phyloP scores from a whole-genome alignment of 202 grass and related monocot genomes.

The Schoenoplectus triqueter region DNA sequence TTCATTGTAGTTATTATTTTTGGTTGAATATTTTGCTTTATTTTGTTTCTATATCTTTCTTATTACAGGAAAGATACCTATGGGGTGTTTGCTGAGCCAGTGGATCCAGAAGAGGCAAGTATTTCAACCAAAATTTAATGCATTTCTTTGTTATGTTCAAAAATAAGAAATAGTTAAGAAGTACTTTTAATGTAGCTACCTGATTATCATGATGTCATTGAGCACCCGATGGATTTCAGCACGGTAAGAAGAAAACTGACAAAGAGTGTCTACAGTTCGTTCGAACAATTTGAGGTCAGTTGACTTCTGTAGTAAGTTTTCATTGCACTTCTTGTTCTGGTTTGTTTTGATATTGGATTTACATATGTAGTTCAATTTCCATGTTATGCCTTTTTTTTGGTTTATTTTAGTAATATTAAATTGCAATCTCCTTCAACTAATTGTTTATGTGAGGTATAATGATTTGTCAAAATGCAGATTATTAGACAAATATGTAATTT shows the following conservation, averaged over 20 bases:
- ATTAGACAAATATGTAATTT: background rate
- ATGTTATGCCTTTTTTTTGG: constrained; percentile 23
- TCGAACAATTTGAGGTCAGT: constrained; percentile 95
- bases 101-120: constrained; percentile 84
- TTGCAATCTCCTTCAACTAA: background rate
- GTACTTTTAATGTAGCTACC: constrained; percentile 63
- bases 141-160: background rate
- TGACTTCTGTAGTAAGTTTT: background rate
- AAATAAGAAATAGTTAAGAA: background rate
- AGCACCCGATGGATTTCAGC: constrained; percentile 95
- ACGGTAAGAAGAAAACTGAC: constrained; percentile 90
- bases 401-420: constrained; percentile 43
- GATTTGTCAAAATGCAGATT: background rate
- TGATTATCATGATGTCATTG: constrained; percentile 94
- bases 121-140: constrained; percentile 14
- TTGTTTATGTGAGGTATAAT: constrained; percentile 1
- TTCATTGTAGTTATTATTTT: background rate
- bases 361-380: constrained; percentile 10
- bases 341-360: constrained; percentile 27
- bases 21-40: constrained; percentile 29
- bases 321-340: constrained; percentile 7
- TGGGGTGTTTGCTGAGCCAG: constrained; percentile 84
- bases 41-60: constrained; percentile 31
- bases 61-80: constrained; percentile 90
- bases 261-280: constrained; percentile 70